Base-by-base conservation (phyloP, 768 basidiomycete genomes). In the Gyrodon lividus region DNA sequence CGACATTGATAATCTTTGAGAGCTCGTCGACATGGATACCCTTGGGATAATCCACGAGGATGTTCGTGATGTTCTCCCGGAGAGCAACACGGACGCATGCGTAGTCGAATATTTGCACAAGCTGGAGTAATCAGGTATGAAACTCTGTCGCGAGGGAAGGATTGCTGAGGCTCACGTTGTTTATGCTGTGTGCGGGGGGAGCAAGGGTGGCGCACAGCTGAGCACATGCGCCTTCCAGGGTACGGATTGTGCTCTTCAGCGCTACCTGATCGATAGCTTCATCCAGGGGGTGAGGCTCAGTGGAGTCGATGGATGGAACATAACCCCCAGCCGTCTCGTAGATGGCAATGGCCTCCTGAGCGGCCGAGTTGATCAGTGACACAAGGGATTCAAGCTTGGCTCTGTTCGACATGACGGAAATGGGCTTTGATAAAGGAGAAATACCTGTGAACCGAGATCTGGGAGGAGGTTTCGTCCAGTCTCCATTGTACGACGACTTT, bases 221-320 rank as follows among this genome's bases (percentile, higher is more conserved):
- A 16, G 43, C 31, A 35, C 49, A 54, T 37, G 48, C 52, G 6
- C 52, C 35, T 40, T 54, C 52, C 14, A 50, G 43, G 16, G 34
- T 24, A 22, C 44, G 44, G 6, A 46, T 20, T n/a, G 16, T 10
- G 17, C 37, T 44, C 16, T 43, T 38, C 26, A 54, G 37, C 14
- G 12, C 49, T 12, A 50, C 31, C 3, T 30, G 35, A 12, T 54
- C 52, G 8, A 37, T 20, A 7, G 40, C 40, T 16, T 22, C 14
- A 19, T 54, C 48, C 14, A 54, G 31, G 10, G 52, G 52, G 30
- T 73, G 70, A 34, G 56, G 60, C 16, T 50, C 56, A 0, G 61
- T 61, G 22, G 67, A 67, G 45, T 75, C 68, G 10, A 79, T 64
- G 41, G 69, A 60, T 7, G 70, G 75, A 1, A 68, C 57, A 7